Conservation (phyloP, 768 basidiomycete genomes). For the Boletales sp. region DNA sequence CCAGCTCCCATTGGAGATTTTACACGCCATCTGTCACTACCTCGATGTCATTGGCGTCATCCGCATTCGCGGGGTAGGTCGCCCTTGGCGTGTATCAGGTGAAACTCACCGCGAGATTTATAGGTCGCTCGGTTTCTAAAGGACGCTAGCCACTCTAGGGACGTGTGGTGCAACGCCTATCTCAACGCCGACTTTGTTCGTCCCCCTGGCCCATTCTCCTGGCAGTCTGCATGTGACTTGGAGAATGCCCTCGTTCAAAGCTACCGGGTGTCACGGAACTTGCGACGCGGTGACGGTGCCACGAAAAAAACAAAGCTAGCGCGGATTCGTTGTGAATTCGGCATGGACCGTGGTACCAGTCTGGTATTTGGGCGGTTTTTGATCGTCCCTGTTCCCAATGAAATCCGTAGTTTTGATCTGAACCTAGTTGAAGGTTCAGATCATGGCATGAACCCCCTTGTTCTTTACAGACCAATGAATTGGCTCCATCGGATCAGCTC, state of each 20-base stretch:
- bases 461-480: constrained; percentile 11
- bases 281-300: not conserved
- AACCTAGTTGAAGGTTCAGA: constrained; percentile 4
- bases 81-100: too few species aligned
- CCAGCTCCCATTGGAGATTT: constrained; percentile 9
- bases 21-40: constrained; percentile 6
- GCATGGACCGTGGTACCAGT: too few species aligned
- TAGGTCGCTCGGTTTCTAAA: not conserved
- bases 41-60: constrained; percentile 16
- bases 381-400: too few species aligned
- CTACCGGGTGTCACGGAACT: constrained; percentile 4
- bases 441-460: not conserved
- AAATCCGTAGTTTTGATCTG: too few species aligned
- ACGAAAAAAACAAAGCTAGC: not conserved
- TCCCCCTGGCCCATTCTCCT: constrained; percentile 17
- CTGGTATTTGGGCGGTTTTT: too few species aligned
- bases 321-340: constrained; percentile 9
- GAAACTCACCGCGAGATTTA: not conserved
- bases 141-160: constrained; percentile 3
- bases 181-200: constrained; percentile 7
- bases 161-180: constrained; percentile 17
- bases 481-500: constrained; percentile 2
- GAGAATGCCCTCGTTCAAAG: constrained; percentile 11
- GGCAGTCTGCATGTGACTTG: constrained; percentile 11
- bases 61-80: constrained; percentile 11